Conservation (phyloP, 345 rosid genomes). For the Aquilaria sinensis region DNA sequence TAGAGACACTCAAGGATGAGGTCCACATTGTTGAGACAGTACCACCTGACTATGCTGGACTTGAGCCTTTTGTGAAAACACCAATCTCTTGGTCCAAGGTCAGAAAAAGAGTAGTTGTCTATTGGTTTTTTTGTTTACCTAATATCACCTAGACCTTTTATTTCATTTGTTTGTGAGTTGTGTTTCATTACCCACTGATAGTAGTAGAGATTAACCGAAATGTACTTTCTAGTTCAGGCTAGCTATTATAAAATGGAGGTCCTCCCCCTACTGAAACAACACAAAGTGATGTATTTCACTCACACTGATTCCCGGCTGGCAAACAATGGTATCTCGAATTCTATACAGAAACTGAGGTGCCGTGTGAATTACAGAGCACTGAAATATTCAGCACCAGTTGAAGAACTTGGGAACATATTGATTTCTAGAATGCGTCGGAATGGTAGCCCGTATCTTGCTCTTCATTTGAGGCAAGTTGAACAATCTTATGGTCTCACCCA, state of each 20-base stretch:
- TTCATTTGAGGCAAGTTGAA: slow-evolving; percentile 72
- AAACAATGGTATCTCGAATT: slow-evolving; percentile 61
- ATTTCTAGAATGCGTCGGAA: slow-evolving; percentile 71
- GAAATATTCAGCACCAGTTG: slow-evolving; percentile 78
- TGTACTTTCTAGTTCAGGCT: slow-evolving; percentile 47
- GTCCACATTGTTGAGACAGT: slow-evolving; percentile 75
- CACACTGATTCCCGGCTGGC: slow-evolving; percentile 95
- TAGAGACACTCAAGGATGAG: slow-evolving; percentile 68
- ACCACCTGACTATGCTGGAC: slow-evolving; percentile 54
- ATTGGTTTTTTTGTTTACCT: neutral
- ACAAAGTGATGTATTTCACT: slow-evolving; percentile 76
- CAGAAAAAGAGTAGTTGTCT: slow-evolving; percentile 3
- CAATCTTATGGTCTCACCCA: neutral
- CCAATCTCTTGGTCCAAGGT: slow-evolving; percentile 98
- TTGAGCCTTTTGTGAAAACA: slow-evolving; percentile 67
- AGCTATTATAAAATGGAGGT: slow-evolving; percentile 78
- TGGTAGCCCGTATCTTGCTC: slow-evolving; percentile 86
- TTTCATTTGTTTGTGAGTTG: neutral
- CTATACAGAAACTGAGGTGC: slow-evolving; percentile 84
- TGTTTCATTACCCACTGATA: neutral
- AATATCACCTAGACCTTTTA: neutral
- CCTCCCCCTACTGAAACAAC: slow-evolving; percentile 73
- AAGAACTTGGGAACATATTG: slow-evolving; percentile 67
- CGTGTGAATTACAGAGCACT: slow-evolving; percentile 80
- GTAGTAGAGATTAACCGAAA: slow-evolving; percentile 1